These are phyloP conservation scores for Fraxinus xanthoxyloides DNA, from an alignment of 305 asterid genomes.

Conservation along the genomic window DNA sequence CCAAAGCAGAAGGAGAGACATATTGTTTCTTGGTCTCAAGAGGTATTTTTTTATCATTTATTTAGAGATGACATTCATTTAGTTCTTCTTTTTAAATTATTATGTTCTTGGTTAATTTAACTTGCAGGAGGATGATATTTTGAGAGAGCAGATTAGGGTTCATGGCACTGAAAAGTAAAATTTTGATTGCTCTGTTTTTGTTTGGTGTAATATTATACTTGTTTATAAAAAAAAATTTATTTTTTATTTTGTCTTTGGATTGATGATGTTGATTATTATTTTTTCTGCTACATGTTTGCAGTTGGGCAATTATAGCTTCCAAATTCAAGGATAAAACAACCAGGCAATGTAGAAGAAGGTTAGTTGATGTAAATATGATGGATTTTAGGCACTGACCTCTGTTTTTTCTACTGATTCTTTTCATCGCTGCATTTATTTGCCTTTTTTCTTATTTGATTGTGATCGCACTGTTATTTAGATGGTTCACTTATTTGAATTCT, in stretches of 20 bases:
- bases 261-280: slow-evolving; percentile 28
- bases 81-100: neutral
- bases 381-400: slow-evolving; percentile 21
- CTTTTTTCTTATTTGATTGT: slow-evolving; percentile 20
- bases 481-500: slow-evolving; percentile 98
- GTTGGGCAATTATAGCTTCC: slow-evolving; percentile 93
- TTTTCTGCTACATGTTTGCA: slow-evolving; percentile 29
- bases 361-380: slow-evolving; percentile 34
- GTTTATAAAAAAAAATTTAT: slow-evolving; percentile 10
- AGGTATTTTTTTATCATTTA: slow-evolving; percentile 44
- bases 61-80: slow-evolving; percentile 8
- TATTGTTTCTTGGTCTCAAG: slow-evolving; percentile 98
- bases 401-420: slow-evolving; percentile 11
- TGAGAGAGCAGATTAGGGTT: slow-evolving; percentile 85
- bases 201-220: slow-evolving; percentile 20
- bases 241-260: slow-evolving; percentile 12
- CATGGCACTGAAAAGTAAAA: slow-evolving; percentile 90
- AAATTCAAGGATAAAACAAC: slow-evolving; percentile 95
- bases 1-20: slow-evolving; percentile 85
- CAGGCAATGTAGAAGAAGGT: slow-evolving; percentile 99
- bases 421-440: neutral
- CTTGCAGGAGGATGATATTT: slow-evolving; percentile 92
- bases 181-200: slow-evolving; percentile 23
- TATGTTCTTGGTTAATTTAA: slow-evolving; percentile 6
- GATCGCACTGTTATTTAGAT: slow-evolving; percentile 52